phyloP scores from a whole-genome alignment of 352 stramenopile genomes.

The Elongisporangium undulatum region DNA sequence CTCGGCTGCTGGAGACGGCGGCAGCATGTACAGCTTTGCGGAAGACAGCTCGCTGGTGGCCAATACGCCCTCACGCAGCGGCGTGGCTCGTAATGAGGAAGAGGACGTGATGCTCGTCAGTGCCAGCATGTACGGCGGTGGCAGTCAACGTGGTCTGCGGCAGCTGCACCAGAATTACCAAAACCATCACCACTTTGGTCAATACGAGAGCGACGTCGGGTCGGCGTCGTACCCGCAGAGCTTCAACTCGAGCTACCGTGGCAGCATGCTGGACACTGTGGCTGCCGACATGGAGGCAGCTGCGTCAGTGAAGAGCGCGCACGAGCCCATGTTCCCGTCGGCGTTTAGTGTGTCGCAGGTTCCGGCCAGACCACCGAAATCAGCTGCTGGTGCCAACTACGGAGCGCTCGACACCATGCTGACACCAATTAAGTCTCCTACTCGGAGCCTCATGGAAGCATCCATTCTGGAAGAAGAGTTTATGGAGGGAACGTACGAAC shows the following conservation, averaged over 20 bases:
- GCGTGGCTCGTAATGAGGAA: slow-evolving; percentile 57
- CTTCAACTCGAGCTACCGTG: slow-evolving; percentile 4
- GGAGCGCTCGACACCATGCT: slow-evolving; percentile 44
- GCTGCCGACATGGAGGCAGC: slow-evolving; percentile 18
- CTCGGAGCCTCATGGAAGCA: slow-evolving; percentile 50
- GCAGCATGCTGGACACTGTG: slow-evolving; percentile 22
- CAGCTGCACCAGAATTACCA: slow-evolving; percentile 74
- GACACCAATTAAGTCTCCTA: slow-evolving; percentile 37
- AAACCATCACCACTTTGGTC: slow-evolving; percentile 50
- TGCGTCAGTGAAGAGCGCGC: slow-evolving; percentile 7
- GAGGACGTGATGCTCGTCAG: slow-evolving; percentile 72
- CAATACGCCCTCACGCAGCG: slow-evolving; percentile 38
- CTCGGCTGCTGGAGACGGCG: slow-evolving; percentile 19
- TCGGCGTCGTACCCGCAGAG: slow-evolving; percentile 15
- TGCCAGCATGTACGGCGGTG: slow-evolving; percentile 63
- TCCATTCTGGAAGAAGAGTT: slow-evolving; percentile 76
- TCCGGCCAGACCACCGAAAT: too few relatives aligned
- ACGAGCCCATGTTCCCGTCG: slow-evolving; percentile 13
- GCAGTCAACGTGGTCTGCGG: slow-evolving; percentile 59
- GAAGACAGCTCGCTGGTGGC: slow-evolving; percentile 32
- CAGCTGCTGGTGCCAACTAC: slow-evolving; percentile 31
- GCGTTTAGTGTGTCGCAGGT: slow-evolving; percentile 14
- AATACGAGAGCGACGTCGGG: slow-evolving; percentile 42
- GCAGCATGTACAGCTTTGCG: slow-evolving; percentile 30
- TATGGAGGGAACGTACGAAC: slow-evolving; percentile 57